A percentile compares a stretch with the other conserved stretches of the same genome.
These are phyloP conservation scores for Ceratocystis smalleyi DNA, from an alignment of 2,329 filamentous ascomycete genomes.

Conservation along the genomic window DNA sequence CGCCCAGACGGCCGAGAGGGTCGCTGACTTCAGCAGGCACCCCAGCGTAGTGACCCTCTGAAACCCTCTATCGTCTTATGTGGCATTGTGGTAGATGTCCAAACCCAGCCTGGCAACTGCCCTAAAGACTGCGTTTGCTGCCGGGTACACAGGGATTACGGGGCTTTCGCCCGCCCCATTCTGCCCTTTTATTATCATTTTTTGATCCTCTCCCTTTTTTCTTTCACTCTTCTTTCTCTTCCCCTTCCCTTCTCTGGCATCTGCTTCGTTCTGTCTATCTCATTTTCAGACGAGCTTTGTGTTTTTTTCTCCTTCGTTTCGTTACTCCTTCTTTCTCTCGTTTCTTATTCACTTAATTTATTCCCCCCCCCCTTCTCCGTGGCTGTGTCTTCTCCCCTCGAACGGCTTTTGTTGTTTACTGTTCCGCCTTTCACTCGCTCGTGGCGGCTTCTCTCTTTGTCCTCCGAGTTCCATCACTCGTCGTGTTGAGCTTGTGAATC, in stretches of 20 bases:
- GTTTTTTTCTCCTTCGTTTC: background rate
- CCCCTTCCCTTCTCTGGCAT: background rate
- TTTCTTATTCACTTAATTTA: conserved; percentile 12
- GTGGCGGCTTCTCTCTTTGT: background rate
- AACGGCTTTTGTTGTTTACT: background rate
- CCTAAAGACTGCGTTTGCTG: background rate
- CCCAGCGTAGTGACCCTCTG: no score
- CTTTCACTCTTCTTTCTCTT: background rate
- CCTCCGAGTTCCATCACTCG: background rate
- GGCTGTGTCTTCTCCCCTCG: background rate
- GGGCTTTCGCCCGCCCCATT: background rate
- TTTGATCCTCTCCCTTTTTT: background rate
- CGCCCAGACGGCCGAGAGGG: background rate
- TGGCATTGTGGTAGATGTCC: no score
- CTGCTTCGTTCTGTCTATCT: background rate
- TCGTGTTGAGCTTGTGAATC: no score
- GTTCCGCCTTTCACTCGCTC: conserved; percentile 12
- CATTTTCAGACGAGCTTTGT: background rate
- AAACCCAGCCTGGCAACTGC: background rate
- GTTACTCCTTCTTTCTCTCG: background rate
- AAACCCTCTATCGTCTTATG: no score
- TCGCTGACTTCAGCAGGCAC: no score
- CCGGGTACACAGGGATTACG: background rate
- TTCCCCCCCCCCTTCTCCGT: conserved; percentile 4
- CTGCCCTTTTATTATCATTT: background rate